phyloP scores from a whole-genome alignment of 768 basidiomycete species.

The Lyophyllum shimeji region DNA sequence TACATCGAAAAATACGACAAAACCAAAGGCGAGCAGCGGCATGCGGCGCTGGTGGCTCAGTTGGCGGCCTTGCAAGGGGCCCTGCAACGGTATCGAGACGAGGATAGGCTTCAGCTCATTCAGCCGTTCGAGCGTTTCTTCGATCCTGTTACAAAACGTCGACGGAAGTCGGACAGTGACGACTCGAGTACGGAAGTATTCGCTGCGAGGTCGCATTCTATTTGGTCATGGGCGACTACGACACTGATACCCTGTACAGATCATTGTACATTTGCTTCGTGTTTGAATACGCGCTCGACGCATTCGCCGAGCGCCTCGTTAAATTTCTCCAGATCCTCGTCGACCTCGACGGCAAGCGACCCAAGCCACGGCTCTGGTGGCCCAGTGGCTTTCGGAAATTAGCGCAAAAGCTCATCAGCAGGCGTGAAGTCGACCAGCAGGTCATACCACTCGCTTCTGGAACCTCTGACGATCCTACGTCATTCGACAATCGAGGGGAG shows the following conservation, averaged over 20 bases:
- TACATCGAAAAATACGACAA: conserved; percentile 26
- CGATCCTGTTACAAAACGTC: conserved; percentile 32
- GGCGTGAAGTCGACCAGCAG: conserved; percentile 22
- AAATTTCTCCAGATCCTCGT: conserved; percentile 29
- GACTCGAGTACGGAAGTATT: conserved; percentile 31
- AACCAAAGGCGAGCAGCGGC: conserved; percentile 22
- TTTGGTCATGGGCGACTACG: background rate
- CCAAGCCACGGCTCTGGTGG: conserved; percentile 38
- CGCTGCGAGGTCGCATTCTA: conserved; percentile 32
- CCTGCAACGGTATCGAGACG: conserved; percentile 32
- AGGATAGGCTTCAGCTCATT: conserved; percentile 34
- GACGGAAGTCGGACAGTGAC: conserved; percentile 19
- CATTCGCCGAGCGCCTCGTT: conserved; percentile 36
- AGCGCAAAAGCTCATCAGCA: conserved; percentile 32
- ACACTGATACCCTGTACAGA: conserved; percentile 18
- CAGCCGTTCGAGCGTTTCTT: conserved; percentile 43
- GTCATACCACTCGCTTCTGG: conserved; percentile 35
- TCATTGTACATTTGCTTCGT: conserved; percentile 47
- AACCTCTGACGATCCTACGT: conserved; percentile 33
- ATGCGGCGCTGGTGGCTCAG: conserved; percentile 24
- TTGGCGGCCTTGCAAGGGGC: conserved; percentile 24
- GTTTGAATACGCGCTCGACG: conserved; percentile 41
- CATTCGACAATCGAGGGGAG: conserved; percentile 20
- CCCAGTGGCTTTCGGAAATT: conserved; percentile 41
- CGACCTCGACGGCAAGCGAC: conserved; percentile 34